Conservation (phyloP, 345 rosid species). For the Murraya koenigii region DNA sequence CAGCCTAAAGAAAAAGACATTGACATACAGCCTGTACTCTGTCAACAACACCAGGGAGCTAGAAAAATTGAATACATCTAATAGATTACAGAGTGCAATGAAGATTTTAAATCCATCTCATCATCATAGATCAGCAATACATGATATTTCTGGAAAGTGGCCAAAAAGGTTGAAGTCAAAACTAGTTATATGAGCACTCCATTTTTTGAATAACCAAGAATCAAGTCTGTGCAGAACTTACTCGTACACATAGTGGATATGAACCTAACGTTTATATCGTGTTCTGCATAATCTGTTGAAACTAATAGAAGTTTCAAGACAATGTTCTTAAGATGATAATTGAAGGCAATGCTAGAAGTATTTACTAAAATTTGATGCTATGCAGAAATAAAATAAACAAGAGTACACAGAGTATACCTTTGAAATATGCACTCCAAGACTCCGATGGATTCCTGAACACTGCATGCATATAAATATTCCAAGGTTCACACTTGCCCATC, state of each 20-base stretch:
- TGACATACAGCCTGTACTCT: neutral
- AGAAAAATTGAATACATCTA: neutral
- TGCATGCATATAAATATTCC: conserved; percentile 98
- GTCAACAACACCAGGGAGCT: neutral
- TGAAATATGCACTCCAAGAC: conserved; percentile 95
- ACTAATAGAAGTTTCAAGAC: neutral
- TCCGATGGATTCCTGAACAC: conserved; percentile 87
- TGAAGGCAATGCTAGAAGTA: neutral
- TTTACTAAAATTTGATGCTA: neutral
- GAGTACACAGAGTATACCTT: conserved; percentile 42
- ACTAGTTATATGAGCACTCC: neutral
- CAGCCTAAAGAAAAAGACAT: neutral
- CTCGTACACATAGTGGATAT: neutral
- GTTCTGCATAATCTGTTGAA: neutral
- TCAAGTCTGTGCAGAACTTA: neutral
- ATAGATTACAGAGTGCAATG: neutral
- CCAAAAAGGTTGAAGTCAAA: neutral
- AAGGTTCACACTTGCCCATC: conserved; percentile 97
- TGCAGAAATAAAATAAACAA: neutral
- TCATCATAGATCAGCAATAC: neutral
- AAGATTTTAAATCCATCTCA: neutral
- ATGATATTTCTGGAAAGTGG: neutral
- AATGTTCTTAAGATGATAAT: neutral
- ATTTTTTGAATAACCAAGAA: neutral
- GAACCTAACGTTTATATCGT: neutral